A percentile compares a stretch with the other conserved stretches of the same genome.
Evolutionary conservation across 441 rosid genomes (phyloP).

Genomic region (Erodium trifolium): DNA sequence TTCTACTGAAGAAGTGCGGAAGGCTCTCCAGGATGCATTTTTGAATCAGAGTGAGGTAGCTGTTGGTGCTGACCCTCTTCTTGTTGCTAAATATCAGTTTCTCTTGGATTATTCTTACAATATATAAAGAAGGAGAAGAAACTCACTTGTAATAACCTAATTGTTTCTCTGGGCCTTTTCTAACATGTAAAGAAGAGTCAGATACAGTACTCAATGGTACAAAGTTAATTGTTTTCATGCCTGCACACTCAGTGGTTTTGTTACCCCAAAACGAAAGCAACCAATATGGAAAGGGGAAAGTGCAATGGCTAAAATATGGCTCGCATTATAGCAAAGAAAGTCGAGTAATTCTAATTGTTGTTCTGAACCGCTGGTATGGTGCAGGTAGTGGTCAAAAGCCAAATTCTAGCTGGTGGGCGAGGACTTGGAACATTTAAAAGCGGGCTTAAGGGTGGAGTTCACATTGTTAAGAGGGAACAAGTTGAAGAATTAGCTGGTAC

Average conservation of each 20-base stretch:
- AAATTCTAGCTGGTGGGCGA: conserved; percentile 96
- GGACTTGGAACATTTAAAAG: conserved; percentile 83
- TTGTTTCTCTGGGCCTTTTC: not conserved
- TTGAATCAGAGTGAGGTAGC: conserved; percentile 65
- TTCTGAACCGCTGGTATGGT: conserved; percentile 16
- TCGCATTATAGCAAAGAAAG: not conserved
- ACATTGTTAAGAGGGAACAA: conserved; percentile 66
- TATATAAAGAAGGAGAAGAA: too few relatives aligned
- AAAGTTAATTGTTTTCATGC: not conserved
- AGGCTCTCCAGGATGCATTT: conserved; percentile 51
- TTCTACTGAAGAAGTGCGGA: conserved; percentile 54
- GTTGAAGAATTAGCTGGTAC: conserved; percentile 79
- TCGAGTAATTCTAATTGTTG: not conserved
- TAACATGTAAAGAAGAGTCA: not conserved
- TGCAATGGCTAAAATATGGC: not conserved
- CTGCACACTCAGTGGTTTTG: not conserved
- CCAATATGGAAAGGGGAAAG: not conserved
- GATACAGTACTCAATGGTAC: not conserved
- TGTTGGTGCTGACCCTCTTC: not conserved
- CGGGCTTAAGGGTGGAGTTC: conserved; percentile 93
- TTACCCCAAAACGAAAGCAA: not conserved
- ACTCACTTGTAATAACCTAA: not conserved
- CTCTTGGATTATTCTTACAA: not conserved
- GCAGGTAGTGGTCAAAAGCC: conserved; percentile 93
- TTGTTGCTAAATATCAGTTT: not conserved